A percentile compares a stretch with the other conserved stretches of the same genome.
These are phyloP conservation scores for Blastosporella zonata DNA, from an alignment of 1,284 basidiomycete species.

Conservation along the genomic window DNA sequence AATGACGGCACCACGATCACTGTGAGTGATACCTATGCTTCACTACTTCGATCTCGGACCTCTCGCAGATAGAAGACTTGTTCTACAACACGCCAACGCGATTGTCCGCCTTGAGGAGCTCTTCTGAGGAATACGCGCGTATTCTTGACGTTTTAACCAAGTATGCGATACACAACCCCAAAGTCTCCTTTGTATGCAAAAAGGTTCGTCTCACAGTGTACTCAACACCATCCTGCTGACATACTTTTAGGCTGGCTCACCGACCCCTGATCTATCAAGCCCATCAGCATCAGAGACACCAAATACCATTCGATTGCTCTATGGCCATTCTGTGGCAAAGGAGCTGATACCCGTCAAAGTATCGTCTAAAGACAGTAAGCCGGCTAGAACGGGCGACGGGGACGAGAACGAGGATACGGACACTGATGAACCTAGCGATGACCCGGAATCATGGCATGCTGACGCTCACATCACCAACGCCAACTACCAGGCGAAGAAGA, in stretches of 20 bases:
- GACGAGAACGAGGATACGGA: conserved; percentile 24
- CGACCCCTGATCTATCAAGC: conserved; percentile 81
- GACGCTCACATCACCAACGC: conserved; percentile 83
- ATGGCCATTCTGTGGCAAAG: conserved; percentile 79
- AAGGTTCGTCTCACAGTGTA: conserved; percentile 53
- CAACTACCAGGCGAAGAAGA: conserved; percentile 89
- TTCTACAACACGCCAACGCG: conserved; percentile 95
- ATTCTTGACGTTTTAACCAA: conserved; percentile 93
- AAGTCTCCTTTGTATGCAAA: conserved; percentile 87
- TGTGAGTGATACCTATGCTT: conserved; percentile 40
- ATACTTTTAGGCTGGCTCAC: conserved; percentile 58
- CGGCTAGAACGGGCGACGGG: conserved; percentile 18
- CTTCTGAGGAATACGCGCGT: conserved; percentile 90
- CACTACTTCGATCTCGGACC: not conserved
- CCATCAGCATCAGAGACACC: conserved; percentile 65
- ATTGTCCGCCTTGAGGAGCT: conserved; percentile 79
- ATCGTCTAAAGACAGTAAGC: conserved; percentile 31
- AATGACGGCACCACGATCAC: conserved; percentile 93
- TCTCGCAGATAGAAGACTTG: conserved; percentile 83
- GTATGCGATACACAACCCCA: conserved; percentile 92
- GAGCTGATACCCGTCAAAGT: conserved; percentile 68
- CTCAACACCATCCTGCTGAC: not conserved
- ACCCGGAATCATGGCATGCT: conserved; percentile 58
- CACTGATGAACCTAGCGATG: conserved; percentile 22
- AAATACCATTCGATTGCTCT: conserved; percentile 79